Evolutionary conservation across 2,329 filamentous ascomycete genomes (phyloP), one percentile per base, ranked within the genome.

Genomic region (Cryphonectria nitschkei): DNA sequence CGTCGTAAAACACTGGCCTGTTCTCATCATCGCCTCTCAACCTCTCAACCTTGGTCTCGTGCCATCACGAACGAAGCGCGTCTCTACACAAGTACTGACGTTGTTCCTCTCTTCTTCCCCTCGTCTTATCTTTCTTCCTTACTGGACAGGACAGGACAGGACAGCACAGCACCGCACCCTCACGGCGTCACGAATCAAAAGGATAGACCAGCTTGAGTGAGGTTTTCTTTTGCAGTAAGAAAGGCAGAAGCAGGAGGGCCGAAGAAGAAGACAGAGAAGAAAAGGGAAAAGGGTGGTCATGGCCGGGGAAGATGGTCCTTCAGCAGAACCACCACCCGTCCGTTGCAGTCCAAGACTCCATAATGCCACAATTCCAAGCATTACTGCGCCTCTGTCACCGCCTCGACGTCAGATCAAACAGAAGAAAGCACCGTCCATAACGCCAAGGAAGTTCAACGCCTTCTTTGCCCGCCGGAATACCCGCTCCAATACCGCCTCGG

Each of bases 391-490:
- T 64, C 73, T 76, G 22, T 79, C 79, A 14, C 80, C 77, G 1
- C 78, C 75, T 16, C 70, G 72, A 61, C 68, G 70, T 50, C 68
- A 75, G 5, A 65, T 63, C 72, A 87, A 86, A 74, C 84, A 86
- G 75, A 81, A 80, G 73, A 81, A 84, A 26, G 82, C 84, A 70
- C 83, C 86, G 3, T 87, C 85, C 50, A 83, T 88, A 67, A 88
- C 86, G 3, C 86, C 86, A 69, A 80, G 85, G 74, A 87, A 86
- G 75, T 88, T 88, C 73, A 81, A 76, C 46, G 81, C 81, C 37
- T 88, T 88, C 81, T 88, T 88, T 73, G 85, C 85, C 13, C 86
- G 85, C 26, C 81, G 84, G 32, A 81, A 81, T 19, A 79, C 68
- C 62, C 68, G 71, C 58, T 70, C 69, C 43, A 67, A 65, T 13